A percentile compares a stretch with the other conserved stretches of the same genome.
Evolutionary conservation across 192 early-diverging fungal genomes (phyloP).

Genomic region (Geranomyces michiganensis): DNA sequence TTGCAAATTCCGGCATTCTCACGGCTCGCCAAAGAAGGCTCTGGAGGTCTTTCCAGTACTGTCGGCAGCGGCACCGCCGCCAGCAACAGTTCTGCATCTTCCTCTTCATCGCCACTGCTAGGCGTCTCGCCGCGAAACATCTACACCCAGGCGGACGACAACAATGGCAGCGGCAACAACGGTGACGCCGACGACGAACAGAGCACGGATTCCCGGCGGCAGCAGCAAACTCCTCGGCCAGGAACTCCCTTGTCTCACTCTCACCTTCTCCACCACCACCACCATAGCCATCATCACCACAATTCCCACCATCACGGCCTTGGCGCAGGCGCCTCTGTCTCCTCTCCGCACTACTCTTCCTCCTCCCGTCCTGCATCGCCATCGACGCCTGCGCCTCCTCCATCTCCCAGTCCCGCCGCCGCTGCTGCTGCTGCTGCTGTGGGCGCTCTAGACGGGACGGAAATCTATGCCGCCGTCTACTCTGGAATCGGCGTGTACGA

Average conservation of each 20-base stretch:
- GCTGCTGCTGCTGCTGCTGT: too few species aligned
- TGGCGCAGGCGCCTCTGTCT: too few species aligned
- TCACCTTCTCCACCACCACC: background rate
- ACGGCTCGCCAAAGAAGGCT: background rate
- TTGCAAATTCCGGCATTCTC: background rate
- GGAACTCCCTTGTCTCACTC: too few species aligned
- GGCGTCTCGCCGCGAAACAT: conserved; percentile 31
- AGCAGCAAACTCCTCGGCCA: too few species aligned
- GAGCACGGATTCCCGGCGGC: too few species aligned
- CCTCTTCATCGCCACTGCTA: background rate
- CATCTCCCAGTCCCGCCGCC: too few species aligned
- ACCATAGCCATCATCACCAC: background rate
- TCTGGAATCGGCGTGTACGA: conserved; percentile 96
- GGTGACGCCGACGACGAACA: background rate
- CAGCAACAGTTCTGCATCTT: background rate
- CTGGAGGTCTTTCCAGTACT: too few species aligned
- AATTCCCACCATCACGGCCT: background rate
- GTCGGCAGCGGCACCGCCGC: too few species aligned
- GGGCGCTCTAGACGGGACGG: too few species aligned
- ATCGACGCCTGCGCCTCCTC: too few species aligned
- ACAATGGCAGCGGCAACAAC: background rate
- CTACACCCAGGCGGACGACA: conserved; percentile 11
- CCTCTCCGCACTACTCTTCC: too few species aligned
- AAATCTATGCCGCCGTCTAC: conserved; percentile 87
- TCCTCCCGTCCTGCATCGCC: too few species aligned